Percentiles rank a stretch among this genome's conserved stretches.
Conservation (phyloP, 1,139 yeast species). For the Chernovozyma sophiae-reginae region DNA sequence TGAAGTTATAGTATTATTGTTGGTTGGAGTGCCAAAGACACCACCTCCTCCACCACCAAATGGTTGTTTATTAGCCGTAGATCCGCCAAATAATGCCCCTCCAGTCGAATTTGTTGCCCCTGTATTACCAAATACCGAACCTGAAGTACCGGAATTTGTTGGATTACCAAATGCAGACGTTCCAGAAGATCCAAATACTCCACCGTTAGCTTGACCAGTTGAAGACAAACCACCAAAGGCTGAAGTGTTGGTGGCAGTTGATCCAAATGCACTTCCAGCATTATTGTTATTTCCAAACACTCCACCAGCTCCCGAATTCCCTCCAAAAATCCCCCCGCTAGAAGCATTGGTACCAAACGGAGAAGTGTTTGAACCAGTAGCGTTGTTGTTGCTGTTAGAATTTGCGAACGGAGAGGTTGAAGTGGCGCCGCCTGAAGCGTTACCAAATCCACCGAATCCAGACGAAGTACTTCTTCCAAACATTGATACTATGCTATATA, state of each 20-base stretch:
- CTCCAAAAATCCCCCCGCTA: slow-evolving; percentile 14
- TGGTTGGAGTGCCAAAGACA: slow-evolving; percentile 14
- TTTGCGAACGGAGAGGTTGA: slow-evolving; percentile 31
- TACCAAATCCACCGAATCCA: slow-evolving; percentile 65
- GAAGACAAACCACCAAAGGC: slow-evolving; percentile 16
- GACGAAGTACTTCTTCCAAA: slow-evolving; percentile 44
- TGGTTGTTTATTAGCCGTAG: slow-evolving; percentile 16
- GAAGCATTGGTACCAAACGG: slow-evolving; percentile 21
- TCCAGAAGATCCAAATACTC: slow-evolving; percentile 20
- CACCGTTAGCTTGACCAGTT: slow-evolving; percentile 27
- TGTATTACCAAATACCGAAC: slow-evolving; percentile 15
- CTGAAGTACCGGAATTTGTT: slow-evolving; percentile 25
- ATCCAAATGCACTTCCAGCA: slow-evolving; percentile 19
- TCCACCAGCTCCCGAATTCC: slow-evolving; percentile 18
- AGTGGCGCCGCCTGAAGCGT: slow-evolving; percentile 22
- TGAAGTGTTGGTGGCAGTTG: slow-evolving; percentile 16
- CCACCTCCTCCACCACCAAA: slow-evolving; percentile 16
- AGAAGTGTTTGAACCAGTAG: slow-evolving; percentile 10
- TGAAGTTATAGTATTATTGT: slow-evolving; percentile 11
- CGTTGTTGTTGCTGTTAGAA: slow-evolving; percentile 12
- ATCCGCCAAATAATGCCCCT: slow-evolving; percentile 20
- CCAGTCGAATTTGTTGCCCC: slow-evolving; percentile 5
- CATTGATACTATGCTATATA: slow-evolving; percentile 19
- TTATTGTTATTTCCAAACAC: slow-evolving; percentile 10
- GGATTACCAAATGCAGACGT: slow-evolving; percentile 24